Evolutionary conservation across 345 rosid genomes (phyloP), one percentile per base, ranked within the genome.

Genomic region (Anastatica hierochuntica): DNA sequence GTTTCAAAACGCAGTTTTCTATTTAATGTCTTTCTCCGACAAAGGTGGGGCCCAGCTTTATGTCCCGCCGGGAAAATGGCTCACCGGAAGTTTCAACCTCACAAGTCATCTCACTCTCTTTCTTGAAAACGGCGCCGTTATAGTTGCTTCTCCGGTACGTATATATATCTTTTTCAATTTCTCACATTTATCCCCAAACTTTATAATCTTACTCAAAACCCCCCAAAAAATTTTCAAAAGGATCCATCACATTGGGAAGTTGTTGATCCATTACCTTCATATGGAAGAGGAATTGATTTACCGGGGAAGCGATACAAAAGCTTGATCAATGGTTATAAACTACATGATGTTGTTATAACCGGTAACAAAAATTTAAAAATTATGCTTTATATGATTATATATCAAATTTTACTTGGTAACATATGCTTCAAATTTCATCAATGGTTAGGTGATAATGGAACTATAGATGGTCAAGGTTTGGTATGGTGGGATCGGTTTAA

Each of bases 401-500:
- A n/a, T 21, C 37, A 27, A 30, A 47, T 63, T 29, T 43, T 21
- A 26, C 23, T 29, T 45, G 11, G 11, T 19, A 30, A 10, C 11
- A 19, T 2, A 39, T n/a, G n/a, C n/a, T n/a, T n/a, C 10, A 10
- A 37, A 12, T 7, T 49, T 49, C 44, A 36, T 54, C 47, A 3
- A 40, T 1, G 37, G 1, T 26, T 50, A 85, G 88, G 90, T 38
- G 73, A 79, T 64, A 80, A 79, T 34, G 90, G 95, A 41, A 80
- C 82, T 7, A 71, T 83, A 7, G 84, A 85, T 51, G 90, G 90
- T 5, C 95, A 79, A 60, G 88, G 85, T 7, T 67, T 66, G 8
- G 64, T 73, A 11, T 85, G 95, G 95, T 85, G 95, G 90, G 69
- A 77, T 30, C 62, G 67, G 69, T 80, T 80, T 65, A 63, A 54